Evolutionary conservation across 2,329 filamentous ascomycete species (phyloP).

Genomic region (Esteya vermicola): DNA sequence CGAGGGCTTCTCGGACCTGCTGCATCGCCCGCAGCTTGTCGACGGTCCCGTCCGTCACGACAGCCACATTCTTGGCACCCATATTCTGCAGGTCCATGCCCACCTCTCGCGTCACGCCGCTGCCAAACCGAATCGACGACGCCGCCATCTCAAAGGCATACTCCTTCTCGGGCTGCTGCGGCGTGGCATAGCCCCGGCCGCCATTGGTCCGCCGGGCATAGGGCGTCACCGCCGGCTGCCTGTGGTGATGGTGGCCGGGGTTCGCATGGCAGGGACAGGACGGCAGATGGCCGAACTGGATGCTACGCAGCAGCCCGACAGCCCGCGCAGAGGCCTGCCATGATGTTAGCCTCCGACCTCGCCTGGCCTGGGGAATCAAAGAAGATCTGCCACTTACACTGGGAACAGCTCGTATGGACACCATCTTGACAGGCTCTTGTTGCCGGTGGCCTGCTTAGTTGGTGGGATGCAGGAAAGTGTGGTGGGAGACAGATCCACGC

Average conservation of each 20-base stretch:
- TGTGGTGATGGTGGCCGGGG: slow-evolving; percentile 60
- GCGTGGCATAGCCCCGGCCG: slow-evolving; percentile 58
- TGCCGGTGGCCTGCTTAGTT: too few relatives aligned
- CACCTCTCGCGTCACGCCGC: slow-evolving; percentile 85
- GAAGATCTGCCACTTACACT: slow-evolving; percentile 15
- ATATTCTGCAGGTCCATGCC: slow-evolving; percentile 97
- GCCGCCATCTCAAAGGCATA: slow-evolving; percentile 99
- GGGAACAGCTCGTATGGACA: slow-evolving; percentile 18
- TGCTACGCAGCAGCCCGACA: slow-evolving; percentile 64
- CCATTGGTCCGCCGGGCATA: slow-evolving; percentile 23
- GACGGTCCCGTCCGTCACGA: slow-evolving; percentile 82
- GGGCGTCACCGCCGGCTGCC: slow-evolving; percentile 37
- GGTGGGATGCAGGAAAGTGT: too few relatives aligned
- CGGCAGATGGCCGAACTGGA: slow-evolving; percentile 80
- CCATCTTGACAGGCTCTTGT: too few relatives aligned
- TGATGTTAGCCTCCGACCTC: neutral
- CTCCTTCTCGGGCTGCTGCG: slow-evolving; percentile 70
- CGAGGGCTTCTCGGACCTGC: slow-evolving; percentile 70
- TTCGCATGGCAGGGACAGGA: slow-evolving; percentile 89
- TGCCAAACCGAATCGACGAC: slow-evolving; percentile 85
- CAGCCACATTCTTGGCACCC: slow-evolving; percentile 71
- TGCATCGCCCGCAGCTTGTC: slow-evolving; percentile 75
- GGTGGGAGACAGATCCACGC: too few relatives aligned
- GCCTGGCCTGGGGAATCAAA: neutral
- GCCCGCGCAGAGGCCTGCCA: slow-evolving; percentile 47